Evolutionary conservation across 225 moss, liverwort and hornwort genomes (phyloP).

Genomic region (Asterella californica): DNA sequence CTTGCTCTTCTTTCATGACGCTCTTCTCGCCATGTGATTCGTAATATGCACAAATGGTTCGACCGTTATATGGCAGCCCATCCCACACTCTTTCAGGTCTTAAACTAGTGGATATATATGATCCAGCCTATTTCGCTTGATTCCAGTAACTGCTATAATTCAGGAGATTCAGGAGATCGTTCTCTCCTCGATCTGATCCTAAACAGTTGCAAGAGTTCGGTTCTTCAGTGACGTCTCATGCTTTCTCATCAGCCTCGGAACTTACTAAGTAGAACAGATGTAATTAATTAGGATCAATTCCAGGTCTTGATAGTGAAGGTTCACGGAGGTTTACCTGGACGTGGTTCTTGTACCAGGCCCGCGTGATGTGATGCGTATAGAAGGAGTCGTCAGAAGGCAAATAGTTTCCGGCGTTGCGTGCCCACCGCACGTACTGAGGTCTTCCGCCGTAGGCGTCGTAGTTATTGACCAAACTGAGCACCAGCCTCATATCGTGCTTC

Average conservation of each 20-base stretch:
- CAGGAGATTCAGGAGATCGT: too few relatives aligned
- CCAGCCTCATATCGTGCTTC: slow-evolving; percentile 53
- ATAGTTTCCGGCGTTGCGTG: slow-evolving; percentile 36
- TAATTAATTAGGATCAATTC: too few relatives aligned
- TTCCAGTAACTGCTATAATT: too few relatives aligned
- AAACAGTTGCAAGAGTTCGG: background rate
- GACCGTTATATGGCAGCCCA: too few relatives aligned
- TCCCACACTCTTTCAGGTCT: background rate
- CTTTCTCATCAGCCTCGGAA: background rate
- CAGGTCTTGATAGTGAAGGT: too few relatives aligned
- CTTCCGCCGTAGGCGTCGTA: slow-evolving; percentile 58
- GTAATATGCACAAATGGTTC: too few relatives aligned
- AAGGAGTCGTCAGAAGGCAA: slow-evolving; percentile 46
- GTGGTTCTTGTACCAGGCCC: slow-evolving; percentile 55
- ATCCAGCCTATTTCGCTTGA: too few relatives aligned
- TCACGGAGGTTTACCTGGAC: slow-evolving; percentile 43
- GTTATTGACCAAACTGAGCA: slow-evolving; percentile 56
- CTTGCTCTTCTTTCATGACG: too few relatives aligned
- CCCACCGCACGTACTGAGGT: slow-evolving; percentile 54
- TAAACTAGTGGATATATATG: too few relatives aligned
- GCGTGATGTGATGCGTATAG: slow-evolving; percentile 40
- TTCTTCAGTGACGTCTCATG: background rate
- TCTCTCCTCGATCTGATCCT: background rate
- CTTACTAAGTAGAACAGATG: background rate
- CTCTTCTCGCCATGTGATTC: too few relatives aligned